Conservation (phyloP, 1,284 basidiomycete genomes). For the Heterobasidion irregulare region DNA sequence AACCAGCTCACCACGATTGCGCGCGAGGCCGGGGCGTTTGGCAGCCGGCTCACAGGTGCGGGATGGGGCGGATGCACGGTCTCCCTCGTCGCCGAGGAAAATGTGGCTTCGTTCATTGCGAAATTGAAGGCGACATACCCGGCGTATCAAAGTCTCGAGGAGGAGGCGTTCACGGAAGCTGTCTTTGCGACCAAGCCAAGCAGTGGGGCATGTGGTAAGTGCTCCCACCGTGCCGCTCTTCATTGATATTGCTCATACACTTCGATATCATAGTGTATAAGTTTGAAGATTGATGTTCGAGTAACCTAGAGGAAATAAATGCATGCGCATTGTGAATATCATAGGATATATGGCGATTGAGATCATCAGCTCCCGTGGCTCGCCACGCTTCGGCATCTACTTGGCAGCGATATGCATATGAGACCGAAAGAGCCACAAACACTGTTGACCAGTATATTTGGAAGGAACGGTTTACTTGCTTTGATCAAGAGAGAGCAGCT, state of each 20-base stretch:
- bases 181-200: slow-evolving; percentile 1
- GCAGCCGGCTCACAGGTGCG: slow-evolving; percentile 76
- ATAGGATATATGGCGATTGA: no score
- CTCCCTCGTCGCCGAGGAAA: slow-evolving; percentile 66
- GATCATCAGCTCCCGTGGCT: no score
- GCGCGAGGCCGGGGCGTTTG: slow-evolving; percentile 65
- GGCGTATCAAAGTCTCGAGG: background rate
- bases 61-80: slow-evolving; percentile 91
- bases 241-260: background rate
- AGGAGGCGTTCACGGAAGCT: background rate
- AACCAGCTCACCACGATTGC: slow-evolving; percentile 59
- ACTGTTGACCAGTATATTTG: no score
- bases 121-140: slow-evolving; percentile 25
- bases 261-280: background rate
- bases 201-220: background rate
- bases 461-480: no score
- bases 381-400: no score
- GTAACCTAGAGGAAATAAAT: no score
- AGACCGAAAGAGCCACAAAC: no score
- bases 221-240: background rate
- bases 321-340: no score
- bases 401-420: no score
- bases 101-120: slow-evolving; percentile 62
- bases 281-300: background rate
- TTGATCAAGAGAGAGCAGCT: no score